Percentiles rank a stretch among this genome's conserved stretches.
These are phyloP conservation scores for Microbotryomycetes sp. DNA, from an alignment of 1,284 basidiomycete species.

Conservation along the genomic window DNA sequence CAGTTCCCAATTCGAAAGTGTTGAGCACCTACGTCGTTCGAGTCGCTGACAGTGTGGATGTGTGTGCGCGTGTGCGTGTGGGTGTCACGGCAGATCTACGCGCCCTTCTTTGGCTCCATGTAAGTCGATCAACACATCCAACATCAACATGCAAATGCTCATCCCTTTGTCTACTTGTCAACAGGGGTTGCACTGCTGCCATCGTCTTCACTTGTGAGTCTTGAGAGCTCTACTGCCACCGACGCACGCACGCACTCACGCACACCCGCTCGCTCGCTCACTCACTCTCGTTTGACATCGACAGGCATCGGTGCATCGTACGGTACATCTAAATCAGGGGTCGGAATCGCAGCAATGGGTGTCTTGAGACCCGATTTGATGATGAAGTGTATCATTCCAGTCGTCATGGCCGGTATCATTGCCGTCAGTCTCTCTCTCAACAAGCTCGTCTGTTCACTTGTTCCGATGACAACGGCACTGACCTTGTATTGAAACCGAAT, in stretches of 20 bases:
- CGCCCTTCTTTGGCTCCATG: constrained; percentile 93
- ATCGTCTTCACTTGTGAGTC: constrained; percentile 94
- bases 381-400: constrained; percentile 41
- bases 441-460: not conserved
- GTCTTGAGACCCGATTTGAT: constrained; percentile 48
- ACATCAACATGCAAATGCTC: not conserved
- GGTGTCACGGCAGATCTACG: constrained; percentile 27
- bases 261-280: not conserved
- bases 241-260: not conserved
- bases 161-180: constrained; percentile 25
- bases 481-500: no score
- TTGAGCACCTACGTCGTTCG: no score
- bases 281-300: not conserved
- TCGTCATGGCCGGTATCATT: constrained; percentile 44
- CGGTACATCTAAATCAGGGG: constrained; percentile 48
- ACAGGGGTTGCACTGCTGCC: constrained; percentile 85
- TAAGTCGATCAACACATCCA: constrained; percentile 48
- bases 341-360: constrained; percentile 49
- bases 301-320: constrained; percentile 39
- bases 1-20: not conserved
- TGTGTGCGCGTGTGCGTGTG: not conserved
- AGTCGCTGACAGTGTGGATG: not conserved
- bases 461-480: no score
- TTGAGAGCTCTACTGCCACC: constrained; percentile 8
- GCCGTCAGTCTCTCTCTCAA: constrained; percentile 30